A percentile compares a stretch with the other conserved stretches of the same genome.
These are phyloP conservation scores for Trichophyton schoenleinii DNA, from an alignment of 2,329 filamentous ascomycete genomes.

Conservation along the genomic window DNA sequence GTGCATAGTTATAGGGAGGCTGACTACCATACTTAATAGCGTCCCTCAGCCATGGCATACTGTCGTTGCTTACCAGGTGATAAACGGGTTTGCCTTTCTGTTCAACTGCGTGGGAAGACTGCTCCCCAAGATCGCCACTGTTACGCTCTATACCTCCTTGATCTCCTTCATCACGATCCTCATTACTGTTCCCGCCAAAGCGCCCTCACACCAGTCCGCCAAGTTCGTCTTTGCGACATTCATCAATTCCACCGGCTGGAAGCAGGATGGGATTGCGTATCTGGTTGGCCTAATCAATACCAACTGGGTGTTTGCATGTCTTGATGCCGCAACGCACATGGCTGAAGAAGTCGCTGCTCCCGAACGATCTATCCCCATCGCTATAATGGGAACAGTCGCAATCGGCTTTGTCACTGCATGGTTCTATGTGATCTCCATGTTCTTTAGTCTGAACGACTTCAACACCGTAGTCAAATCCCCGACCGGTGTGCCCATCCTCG, in stretches of 20 bases:
- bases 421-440: constrained; percentile 38
- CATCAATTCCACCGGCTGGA: constrained; percentile 41
- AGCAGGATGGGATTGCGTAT: constrained; percentile 37
- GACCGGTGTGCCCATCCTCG: constrained; percentile 37
- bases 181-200: constrained; percentile 35
- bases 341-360: constrained; percentile 40
- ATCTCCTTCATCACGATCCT: constrained; percentile 38
- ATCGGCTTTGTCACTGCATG: constrained; percentile 40
- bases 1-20: too few species aligned
- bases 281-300: constrained; percentile 41
- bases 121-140: constrained; percentile 30
- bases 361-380: constrained; percentile 38
- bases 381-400: constrained; percentile 38
- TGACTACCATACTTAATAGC: constrained; percentile 13
- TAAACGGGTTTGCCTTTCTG: constrained; percentile 37
- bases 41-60: constrained; percentile 25
- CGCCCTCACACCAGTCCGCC: constrained; percentile 33
- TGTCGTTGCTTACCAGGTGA: constrained; percentile 36
- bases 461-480: constrained; percentile 26
- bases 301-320: constrained; percentile 40
- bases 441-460: constrained; percentile 40
- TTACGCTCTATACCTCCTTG: constrained; percentile 36
- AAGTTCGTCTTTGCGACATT: constrained; percentile 42
- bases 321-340: constrained; percentile 40
- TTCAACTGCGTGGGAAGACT: constrained; percentile 36